Conservation (phyloP, 768 basidiomycete species). For the Kondoa subrosea region DNA sequence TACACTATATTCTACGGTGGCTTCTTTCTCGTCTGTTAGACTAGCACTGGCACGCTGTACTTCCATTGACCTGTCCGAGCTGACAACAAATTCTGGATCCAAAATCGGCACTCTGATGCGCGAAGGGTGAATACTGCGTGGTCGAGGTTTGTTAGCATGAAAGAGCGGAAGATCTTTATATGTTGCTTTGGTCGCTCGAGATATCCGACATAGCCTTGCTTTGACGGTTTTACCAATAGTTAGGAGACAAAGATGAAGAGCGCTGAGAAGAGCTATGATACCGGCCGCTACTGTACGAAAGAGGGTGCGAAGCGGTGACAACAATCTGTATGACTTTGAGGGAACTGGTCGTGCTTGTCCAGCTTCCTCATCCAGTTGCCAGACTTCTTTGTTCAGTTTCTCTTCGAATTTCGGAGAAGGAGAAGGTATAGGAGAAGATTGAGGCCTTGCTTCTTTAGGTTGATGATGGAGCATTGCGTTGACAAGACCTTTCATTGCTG, state of each 20-base stretch:
- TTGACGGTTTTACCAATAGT: background rate
- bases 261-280: background rate
- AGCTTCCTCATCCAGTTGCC: background rate
- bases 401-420: background rate
- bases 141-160: background rate
- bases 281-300: background rate
- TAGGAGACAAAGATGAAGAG: background rate
- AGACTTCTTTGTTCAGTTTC: background rate
- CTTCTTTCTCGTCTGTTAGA: background rate
- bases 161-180: background rate
- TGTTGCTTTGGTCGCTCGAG: background rate
- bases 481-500: background rate
- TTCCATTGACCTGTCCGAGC: background rate
- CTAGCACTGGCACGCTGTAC: background rate
- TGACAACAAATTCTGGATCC: constrained; percentile 4
- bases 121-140: background rate
- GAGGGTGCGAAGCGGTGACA: background rate
- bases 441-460: background rate
- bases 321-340: background rate
- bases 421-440: background rate
- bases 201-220: background rate
- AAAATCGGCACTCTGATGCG: background rate
- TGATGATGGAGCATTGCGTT: too few species aligned
- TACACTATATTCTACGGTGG: constrained; percentile 2
- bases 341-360: background rate